Evolutionary conservation across 2,329 filamentous ascomycete genomes (phyloP).

Genomic region (Knoxdaviesia proteae): DNA sequence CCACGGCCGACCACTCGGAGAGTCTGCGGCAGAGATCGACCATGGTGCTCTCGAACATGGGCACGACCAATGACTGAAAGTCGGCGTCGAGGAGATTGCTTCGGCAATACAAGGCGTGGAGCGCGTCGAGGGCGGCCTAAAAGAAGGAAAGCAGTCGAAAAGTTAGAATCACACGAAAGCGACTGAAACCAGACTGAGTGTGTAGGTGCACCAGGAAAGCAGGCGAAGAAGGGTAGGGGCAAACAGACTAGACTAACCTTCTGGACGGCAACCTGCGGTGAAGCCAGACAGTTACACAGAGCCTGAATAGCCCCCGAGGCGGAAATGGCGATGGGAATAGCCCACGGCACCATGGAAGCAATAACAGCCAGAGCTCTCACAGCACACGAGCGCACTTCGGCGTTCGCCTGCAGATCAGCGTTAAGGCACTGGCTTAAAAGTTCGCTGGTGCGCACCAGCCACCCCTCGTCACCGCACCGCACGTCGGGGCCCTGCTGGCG

Average conservation of each 20-base stretch:
- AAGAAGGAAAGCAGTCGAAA: neutral
- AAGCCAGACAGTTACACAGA: slow-evolving; percentile 51
- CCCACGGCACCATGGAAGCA: slow-evolving; percentile 67
- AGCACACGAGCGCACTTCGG: slow-evolving; percentile 47
- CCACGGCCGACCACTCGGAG: slow-evolving; percentile 61
- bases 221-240: no score
- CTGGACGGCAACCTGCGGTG: slow-evolving; percentile 49
- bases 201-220: no score
- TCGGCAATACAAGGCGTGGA: slow-evolving; percentile 66
- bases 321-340: slow-evolving; percentile 62
- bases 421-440: slow-evolving; percentile 56
- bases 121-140: slow-evolving; percentile 57
- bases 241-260: slow-evolving; percentile 26
- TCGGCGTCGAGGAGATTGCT: slow-evolving; percentile 57
- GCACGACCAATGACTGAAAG: slow-evolving; percentile 55
- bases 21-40: slow-evolving; percentile 52
- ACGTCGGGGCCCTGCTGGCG: slow-evolving; percentile 48
- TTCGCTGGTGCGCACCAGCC: slow-evolving; percentile 57
- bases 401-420: slow-evolving; percentile 40
- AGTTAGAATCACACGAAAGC: no score
- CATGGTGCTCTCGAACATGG: slow-evolving; percentile 55
- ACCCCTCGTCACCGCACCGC: slow-evolving; percentile 64
- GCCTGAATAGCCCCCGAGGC: slow-evolving; percentile 48
- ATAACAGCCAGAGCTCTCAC: slow-evolving; percentile 60
- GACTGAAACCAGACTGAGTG: no score